phyloP scores from a whole-genome alignment of 495 filamentous ascomycete genomes.

The Aspergillus haitiensis region DNA sequence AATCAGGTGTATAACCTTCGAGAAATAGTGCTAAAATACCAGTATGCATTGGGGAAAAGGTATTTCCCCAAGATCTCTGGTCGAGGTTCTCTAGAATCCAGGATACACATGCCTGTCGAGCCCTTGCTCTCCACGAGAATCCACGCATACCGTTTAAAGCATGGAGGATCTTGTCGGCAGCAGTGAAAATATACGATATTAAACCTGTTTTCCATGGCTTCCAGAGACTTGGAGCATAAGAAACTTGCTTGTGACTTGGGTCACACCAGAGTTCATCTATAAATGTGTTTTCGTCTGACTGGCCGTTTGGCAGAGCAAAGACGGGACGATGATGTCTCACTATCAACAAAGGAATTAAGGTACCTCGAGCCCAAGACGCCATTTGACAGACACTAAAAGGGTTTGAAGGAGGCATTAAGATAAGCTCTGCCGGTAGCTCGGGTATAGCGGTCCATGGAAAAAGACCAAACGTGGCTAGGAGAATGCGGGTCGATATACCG shows the following conservation, averaged over 20 bases:
- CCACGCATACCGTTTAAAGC: slow-evolving; percentile 23
- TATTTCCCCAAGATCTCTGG: slow-evolving; percentile 33
- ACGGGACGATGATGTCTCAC: slow-evolving; percentile 39
- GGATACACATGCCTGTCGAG: slow-evolving; percentile 21
- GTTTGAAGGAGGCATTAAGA: slow-evolving; percentile 31
- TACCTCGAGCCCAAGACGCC: slow-evolving; percentile 40
- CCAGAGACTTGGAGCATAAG: slow-evolving; percentile 24
- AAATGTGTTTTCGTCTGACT: slow-evolving; percentile 28
- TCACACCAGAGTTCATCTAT: slow-evolving; percentile 45
- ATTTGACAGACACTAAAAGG: slow-evolving; percentile 42
- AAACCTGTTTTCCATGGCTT: slow-evolving; percentile 18
- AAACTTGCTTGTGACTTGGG: slow-evolving; percentile 28
- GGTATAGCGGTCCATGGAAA: slow-evolving; percentile 44
- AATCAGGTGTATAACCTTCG: slow-evolving; percentile 30
- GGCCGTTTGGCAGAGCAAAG: slow-evolving; percentile 38
- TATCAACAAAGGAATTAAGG: slow-evolving; percentile 38
- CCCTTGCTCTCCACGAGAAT: slow-evolving; percentile 4
- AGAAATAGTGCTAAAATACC: slow-evolving; percentile 29
- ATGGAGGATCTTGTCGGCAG: slow-evolving; percentile 29
- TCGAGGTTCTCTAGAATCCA: slow-evolving; percentile 40
- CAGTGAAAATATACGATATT: slow-evolving; percentile 23
- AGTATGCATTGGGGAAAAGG: slow-evolving; percentile 35
- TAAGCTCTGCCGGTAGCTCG: slow-evolving; percentile 41
- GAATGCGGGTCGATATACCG: slow-evolving; percentile 40
- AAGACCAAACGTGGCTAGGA: slow-evolving; percentile 44